Percentiles rank a stretch among this genome's conserved stretches.
Evolutionary conservation across 2,329 filamentous ascomycete species (phyloP).

Genomic region (Neofusicoccum cordaticola): DNA sequence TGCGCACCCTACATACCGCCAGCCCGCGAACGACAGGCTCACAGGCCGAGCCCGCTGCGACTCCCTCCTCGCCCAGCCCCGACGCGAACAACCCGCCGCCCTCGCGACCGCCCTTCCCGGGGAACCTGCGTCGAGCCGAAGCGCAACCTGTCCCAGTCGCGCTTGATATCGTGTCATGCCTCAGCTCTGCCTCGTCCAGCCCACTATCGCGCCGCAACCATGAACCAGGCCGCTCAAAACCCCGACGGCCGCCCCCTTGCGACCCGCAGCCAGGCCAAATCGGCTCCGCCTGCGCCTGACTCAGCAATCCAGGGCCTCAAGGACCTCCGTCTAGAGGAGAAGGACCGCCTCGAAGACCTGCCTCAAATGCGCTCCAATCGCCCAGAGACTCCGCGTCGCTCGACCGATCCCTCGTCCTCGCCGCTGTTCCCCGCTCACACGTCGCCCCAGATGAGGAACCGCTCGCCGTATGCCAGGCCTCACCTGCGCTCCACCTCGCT

Average conservation of each 20-base stretch:
- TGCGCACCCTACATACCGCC: neutral
- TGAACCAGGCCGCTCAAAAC: neutral
- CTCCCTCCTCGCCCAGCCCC: neutral
- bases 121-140: neutral
- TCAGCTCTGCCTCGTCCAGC: constrained; percentile 3
- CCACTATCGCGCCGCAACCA: neutral
- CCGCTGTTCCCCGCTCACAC: constrained; percentile 27
- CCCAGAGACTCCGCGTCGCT: constrained; percentile 35
- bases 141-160: constrained; percentile 13
- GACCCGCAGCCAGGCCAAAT: constrained; percentile 2
- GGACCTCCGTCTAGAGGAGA: constrained; percentile 7
- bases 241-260: neutral
- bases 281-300: constrained; percentile 4
- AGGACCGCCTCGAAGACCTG: constrained; percentile 9
- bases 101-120: constrained; percentile 8
- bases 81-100: neutral
- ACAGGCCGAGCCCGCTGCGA: neutral
- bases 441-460: constrained; percentile 40
- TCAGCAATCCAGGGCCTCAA: constrained; percentile 8
- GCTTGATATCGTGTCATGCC: constrained; percentile 16
- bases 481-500: constrained; percentile 48
- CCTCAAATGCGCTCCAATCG: constrained; percentile 19
- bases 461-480: constrained; percentile 46
- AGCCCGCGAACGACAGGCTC: neutral
- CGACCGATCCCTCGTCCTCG: constrained; percentile 38